Evolutionary conservation across 805 yeast species (phyloP).

Genomic region (Zygosaccharomyces siamensis): DNA sequence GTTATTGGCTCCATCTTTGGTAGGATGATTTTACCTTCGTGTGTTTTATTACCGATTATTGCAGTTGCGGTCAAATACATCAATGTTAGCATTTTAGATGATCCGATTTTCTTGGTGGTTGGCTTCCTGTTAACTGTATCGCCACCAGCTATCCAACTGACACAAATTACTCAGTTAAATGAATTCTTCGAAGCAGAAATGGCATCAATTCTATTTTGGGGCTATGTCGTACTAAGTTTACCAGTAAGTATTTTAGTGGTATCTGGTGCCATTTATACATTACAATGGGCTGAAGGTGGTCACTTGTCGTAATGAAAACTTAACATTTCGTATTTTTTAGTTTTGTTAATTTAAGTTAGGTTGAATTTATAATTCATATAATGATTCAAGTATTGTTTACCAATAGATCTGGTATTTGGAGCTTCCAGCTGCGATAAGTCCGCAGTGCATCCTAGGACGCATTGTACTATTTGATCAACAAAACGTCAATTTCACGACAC

Average conservation of each 20-base stretch:
- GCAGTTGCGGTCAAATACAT: conserved; percentile 59
- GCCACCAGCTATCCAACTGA: conserved; percentile 80
- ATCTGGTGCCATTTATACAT: conserved; percentile 52
- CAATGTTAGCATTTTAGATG: conserved; percentile 65
- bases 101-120: conserved; percentile 74
- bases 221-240: conserved; percentile 67
- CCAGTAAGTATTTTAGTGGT: conserved; percentile 74
- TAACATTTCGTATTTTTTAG: too few relatives aligned
- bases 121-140: conserved; percentile 70
- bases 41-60: conserved; percentile 61
- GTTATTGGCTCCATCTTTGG: conserved; percentile 66
- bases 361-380: too few relatives aligned
- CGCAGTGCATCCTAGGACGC: too few relatives aligned
- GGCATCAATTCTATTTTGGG: conserved; percentile 81
- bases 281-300: conserved; percentile 38
- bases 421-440: background rate
- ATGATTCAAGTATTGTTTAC: background rate
- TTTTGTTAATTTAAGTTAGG: too few relatives aligned
- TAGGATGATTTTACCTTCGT: conserved; percentile 73
- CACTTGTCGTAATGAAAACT: background rate
- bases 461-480: background rate
- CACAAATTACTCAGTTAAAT: conserved; percentile 75
- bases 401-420: background rate
- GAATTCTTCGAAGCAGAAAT: conserved; percentile 73
- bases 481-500: background rate